Conservation (phyloP, 345 rosid genomes). For the Psidium guajava region DNA sequence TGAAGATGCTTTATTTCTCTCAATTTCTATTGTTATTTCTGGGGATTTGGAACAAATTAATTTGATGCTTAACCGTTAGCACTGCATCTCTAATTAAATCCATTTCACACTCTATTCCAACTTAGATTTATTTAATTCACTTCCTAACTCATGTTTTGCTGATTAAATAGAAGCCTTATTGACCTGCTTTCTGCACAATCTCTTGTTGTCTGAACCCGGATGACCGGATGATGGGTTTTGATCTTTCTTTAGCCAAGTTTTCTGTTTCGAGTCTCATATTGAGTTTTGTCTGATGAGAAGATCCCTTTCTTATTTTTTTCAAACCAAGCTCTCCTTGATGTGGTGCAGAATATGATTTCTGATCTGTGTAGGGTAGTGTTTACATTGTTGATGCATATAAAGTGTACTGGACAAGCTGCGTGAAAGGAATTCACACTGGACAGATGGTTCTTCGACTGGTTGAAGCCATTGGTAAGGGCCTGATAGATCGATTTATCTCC, state of each 20-base stretch:
- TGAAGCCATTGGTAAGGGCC: slow-evolving; percentile 75
- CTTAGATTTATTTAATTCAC: background rate
- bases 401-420: slow-evolving; percentile 75
- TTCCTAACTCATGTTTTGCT: background rate
- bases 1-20: background rate
- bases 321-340: background rate
- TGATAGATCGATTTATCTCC: background rate
- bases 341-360: background rate
- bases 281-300: background rate
- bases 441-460: slow-evolving; percentile 81
- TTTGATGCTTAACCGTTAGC: background rate
- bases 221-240: background rate
- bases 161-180: background rate
- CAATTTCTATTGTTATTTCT: background rate
- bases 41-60: background rate
- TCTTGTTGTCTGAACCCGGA: background rate
- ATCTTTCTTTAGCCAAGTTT: background rate
- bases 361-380: slow-evolving; percentile 49
- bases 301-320: background rate
- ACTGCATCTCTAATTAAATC: background rate
- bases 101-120: background rate
- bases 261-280: background rate
- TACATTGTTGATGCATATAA: slow-evolving; percentile 71
- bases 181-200: background rate
- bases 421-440: slow-evolving; percentile 73